Conservation (phyloP, 23 red algal genomes). For the Porphyridium purpureum region DNA sequence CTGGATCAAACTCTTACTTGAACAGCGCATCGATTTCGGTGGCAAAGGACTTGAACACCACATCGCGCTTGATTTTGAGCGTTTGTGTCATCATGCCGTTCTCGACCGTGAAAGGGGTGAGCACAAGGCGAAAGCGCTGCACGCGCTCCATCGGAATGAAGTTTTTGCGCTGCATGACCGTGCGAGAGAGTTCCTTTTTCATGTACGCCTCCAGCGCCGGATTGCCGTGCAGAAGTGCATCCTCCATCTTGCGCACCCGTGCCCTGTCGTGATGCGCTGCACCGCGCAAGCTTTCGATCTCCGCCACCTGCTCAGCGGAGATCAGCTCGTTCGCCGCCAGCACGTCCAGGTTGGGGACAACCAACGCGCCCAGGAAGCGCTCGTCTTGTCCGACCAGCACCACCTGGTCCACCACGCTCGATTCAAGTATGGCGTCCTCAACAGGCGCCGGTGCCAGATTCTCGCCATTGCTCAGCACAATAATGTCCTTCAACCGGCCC, state of each 20-base stretch:
- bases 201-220: constrained; percentile 12
- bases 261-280: neutral
- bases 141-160: constrained; percentile 37
- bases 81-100: constrained; percentile 97
- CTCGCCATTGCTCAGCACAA: constrained; percentile 90
- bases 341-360: constrained; percentile 56
- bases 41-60: constrained; percentile 31
- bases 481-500: constrained; percentile 77
- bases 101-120: constrained; percentile 78
- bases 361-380: constrained; percentile 55
- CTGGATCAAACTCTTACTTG: no score
- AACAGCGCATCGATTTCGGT: constrained; percentile 39
- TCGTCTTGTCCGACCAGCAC: constrained; percentile 97
- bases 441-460: constrained; percentile 85
- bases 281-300: neutral
- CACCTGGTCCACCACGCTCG: constrained; percentile 64
- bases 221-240: constrained; percentile 7
- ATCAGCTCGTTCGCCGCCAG: constrained; percentile 25
- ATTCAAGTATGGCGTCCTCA: constrained; percentile 59
- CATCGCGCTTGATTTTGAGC: constrained; percentile 74
- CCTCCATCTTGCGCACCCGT: no score
- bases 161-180: constrained; percentile 28
- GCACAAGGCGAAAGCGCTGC: constrained; percentile 27
- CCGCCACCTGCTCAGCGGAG: constrained; percentile 4
- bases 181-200: constrained; percentile 18